These are phyloP conservation scores for Brassica nigra DNA, from an alignment of 345 rosid genomes.

Conservation along the genomic window DNA sequence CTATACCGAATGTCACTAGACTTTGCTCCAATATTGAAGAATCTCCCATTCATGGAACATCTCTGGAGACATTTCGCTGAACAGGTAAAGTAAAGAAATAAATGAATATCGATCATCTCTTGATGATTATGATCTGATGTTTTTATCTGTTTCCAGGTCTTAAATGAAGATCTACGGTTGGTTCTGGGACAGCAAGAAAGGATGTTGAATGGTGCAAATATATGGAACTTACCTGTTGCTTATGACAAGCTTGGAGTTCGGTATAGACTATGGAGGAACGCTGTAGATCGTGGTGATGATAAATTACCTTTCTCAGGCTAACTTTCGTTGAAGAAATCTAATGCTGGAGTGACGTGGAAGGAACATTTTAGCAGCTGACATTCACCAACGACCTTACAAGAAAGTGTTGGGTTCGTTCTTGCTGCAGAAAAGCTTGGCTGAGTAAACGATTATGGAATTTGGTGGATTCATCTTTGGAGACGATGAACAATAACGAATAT, in stretches of 20 bases:
- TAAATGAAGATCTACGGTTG: conserved; percentile 86
- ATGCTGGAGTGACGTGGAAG: conserved; percentile 16
- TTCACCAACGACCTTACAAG: conserved; percentile 11
- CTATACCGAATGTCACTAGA: conserved; percentile 94
- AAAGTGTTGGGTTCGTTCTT: conserved; percentile 13
- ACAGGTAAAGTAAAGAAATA: conserved; percentile 54
- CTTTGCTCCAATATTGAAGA: conserved; percentile 87
- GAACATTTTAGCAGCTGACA: conserved; percentile 18
- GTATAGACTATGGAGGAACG: conserved; percentile 87
- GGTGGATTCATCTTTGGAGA: conserved; percentile 30
- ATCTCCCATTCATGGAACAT: conserved; percentile 79
- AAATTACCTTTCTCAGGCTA: conserved; percentile 62
- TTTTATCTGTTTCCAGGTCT: conserved; percentile 53
- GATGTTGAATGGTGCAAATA: conserved; percentile 82
- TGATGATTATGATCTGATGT: background rate
- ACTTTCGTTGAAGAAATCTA: conserved; percentile 18
- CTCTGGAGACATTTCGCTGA: conserved; percentile 94
- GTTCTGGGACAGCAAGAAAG: conserved; percentile 97
- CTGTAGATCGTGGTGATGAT: conserved; percentile 65
- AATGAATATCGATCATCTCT: background rate
- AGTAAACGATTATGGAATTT: conserved; percentile 4
- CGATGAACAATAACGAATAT: conserved; percentile 24
- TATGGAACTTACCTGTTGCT: conserved; percentile 88
- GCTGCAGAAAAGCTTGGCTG: conserved; percentile 19
- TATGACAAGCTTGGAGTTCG: conserved; percentile 98